Conservation (phyloP, 768 basidiomycete species). For the Lentinula guzmanii region DNA sequence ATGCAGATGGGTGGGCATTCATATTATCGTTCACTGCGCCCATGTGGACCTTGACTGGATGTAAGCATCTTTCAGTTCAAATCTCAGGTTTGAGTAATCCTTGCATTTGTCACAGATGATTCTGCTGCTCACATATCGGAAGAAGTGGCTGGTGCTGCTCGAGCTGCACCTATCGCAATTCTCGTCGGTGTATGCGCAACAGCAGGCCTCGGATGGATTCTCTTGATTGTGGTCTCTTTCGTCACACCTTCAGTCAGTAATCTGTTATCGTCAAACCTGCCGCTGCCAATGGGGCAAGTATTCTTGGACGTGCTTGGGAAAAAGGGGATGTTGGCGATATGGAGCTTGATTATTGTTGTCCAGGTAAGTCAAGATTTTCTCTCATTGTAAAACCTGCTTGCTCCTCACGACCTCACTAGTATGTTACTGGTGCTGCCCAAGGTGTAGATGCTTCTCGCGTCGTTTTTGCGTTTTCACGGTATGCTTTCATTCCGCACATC, state of each 20-base stretch:
- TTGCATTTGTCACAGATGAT: conserved; percentile 35
- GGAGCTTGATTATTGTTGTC: conserved; percentile 66
- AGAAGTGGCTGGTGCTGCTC: conserved; percentile 59
- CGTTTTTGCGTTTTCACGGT: conserved; percentile 62
- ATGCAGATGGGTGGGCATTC: conserved; percentile 68
- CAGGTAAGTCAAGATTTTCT: conserved; percentile 17
- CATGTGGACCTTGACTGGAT: conserved; percentile 79
- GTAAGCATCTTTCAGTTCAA: conserved; percentile 28
- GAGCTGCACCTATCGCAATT: conserved; percentile 65
- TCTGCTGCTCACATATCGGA: conserved; percentile 75
- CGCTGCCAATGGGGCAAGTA: conserved; percentile 69
- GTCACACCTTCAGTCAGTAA: conserved; percentile 50
- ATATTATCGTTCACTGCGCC: conserved; percentile 66
- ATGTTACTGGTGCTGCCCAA: conserved; percentile 69
- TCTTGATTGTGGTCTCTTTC: conserved; percentile 60
- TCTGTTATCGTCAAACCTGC: conserved; percentile 41
- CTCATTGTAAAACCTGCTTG: background rate
- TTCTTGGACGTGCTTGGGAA: conserved; percentile 62
- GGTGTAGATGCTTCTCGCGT: conserved; percentile 72
- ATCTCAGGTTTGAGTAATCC: background rate
- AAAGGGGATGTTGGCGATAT: conserved; percentile 64
- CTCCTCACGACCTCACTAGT: conserved; percentile 28
- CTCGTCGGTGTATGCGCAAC: conserved; percentile 57
- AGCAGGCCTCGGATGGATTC: conserved; percentile 58
- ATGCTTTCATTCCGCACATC: background rate